phyloP scores from a whole-genome alignment of 257 asterid genomes.

The Cinchona pubescens region DNA sequence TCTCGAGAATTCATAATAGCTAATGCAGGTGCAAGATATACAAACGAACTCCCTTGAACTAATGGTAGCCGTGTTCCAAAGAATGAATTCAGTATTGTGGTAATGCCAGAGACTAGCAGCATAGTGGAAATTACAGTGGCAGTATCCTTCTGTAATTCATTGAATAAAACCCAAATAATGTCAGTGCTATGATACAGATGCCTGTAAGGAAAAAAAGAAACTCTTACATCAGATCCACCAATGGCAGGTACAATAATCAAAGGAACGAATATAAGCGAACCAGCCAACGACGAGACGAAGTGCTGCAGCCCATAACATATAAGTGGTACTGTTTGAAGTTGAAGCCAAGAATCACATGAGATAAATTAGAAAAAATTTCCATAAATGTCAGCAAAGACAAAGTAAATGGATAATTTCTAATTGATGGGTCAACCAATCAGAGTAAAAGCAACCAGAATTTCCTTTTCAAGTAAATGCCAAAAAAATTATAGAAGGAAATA shows the following conservation, averaged over 20 bases:
- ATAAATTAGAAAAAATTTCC: background rate
- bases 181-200: background rate
- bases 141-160: slow-evolving; percentile 71
- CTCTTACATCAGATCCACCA: slow-evolving; percentile 98
- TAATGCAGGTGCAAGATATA: slow-evolving; percentile 91
- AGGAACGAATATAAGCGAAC: slow-evolving; percentile 93
- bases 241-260: slow-evolving; percentile 78
- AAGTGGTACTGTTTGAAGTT: slow-evolving; percentile 47
- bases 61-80: slow-evolving; percentile 93
- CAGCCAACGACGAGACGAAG: slow-evolving; percentile 89
- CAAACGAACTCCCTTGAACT: slow-evolving; percentile 98
- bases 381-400: background rate
- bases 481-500: background rate
- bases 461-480: background rate
- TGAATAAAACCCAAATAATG: slow-evolving; percentile 21
- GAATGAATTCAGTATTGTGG: slow-evolving; percentile 70
- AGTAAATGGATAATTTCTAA: background rate
- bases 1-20: slow-evolving; percentile 86
- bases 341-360: slow-evolving; percentile 1
- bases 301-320: slow-evolving; percentile 83
- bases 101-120: slow-evolving; percentile 83
- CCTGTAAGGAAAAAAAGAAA: slow-evolving; percentile 9
- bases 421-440: background rate
- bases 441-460: background rate
- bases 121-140: slow-evolving; percentile 88